These are phyloP conservation scores for Onygenales sp. DNA, from an alignment of 2,329 filamentous ascomycete genomes.

Conservation along the genomic window DNA sequence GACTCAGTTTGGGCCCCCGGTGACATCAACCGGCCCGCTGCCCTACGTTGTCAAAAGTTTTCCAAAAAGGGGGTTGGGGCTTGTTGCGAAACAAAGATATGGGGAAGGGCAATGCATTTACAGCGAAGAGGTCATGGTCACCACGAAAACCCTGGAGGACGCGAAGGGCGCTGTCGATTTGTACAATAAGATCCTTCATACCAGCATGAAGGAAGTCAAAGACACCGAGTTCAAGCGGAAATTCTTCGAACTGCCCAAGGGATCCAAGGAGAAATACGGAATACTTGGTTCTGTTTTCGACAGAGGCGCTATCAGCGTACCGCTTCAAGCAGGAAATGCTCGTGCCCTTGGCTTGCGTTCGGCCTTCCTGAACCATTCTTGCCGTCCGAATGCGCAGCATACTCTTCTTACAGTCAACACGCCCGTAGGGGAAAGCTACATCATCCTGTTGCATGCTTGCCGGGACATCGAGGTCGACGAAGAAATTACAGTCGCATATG, in stretches of 20 bases:
- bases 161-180: background rate
- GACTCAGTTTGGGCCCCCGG: no score
- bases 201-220: background rate
- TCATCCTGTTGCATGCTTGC: constrained; percentile 11
- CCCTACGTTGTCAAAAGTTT: background rate
- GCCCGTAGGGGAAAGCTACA: background rate
- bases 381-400: constrained; percentile 15
- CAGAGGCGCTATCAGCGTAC: constrained; percentile 2
- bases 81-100: constrained; percentile 2
- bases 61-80: constrained; percentile 1
- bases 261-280: constrained; percentile 1
- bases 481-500: constrained; percentile 19
- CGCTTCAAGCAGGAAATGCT: background rate
- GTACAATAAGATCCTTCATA: constrained; percentile 4
- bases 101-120: constrained; percentile 3
- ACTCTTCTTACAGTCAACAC: constrained; percentile 2
- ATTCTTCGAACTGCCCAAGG: constrained; percentile 4
- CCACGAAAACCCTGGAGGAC: background rate
- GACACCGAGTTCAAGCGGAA: background rate
- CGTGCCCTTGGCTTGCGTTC: background rate
- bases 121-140: constrained; percentile 6
- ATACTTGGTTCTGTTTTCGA: constrained; percentile 7
- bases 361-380: constrained; percentile 18
- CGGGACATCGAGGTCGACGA: constrained; percentile 14
- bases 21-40: background rate